Conservation (phyloP, 2,329 filamentous ascomycete species). For the Cercospora nicotianae region DNA sequence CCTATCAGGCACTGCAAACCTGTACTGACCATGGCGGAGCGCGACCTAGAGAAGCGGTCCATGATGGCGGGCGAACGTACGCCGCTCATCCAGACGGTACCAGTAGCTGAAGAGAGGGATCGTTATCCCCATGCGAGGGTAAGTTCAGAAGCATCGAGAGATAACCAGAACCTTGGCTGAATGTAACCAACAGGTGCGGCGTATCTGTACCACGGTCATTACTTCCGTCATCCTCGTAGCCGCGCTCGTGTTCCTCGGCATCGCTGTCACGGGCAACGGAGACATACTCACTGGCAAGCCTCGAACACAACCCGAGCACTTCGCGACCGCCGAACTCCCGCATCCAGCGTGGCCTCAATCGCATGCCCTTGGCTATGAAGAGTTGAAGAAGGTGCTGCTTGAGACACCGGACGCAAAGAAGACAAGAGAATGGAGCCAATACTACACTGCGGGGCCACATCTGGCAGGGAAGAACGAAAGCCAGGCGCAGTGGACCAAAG, state of each 20-base stretch:
- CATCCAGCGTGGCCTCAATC: constrained; percentile 45
- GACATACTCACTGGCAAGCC: constrained; percentile 38
- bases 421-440: constrained; percentile 51
- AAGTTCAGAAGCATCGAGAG: constrained; percentile 5
- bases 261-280: constrained; percentile 40
- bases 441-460: constrained; percentile 54
- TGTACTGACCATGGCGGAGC: constrained; percentile 25
- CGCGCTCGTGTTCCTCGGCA: constrained; percentile 41
- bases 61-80: constrained; percentile 59
- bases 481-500: constrained; percentile 54
- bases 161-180: background rate
- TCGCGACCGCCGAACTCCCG: constrained; percentile 33
- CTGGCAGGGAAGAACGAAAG: constrained; percentile 54
- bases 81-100: constrained; percentile 66
- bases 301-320: constrained; percentile 26
- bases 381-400: constrained; percentile 56
- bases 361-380: constrained; percentile 53
- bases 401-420: constrained; percentile 56
- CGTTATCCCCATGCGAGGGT: constrained; percentile 51
- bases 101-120: constrained; percentile 53
- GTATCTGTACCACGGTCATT: constrained; percentile 64
- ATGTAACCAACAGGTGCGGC: constrained; percentile 49
- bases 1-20: background rate
- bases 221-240: constrained; percentile 40
- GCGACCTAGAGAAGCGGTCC: constrained; percentile 24